Base-by-base conservation (phyloP, 2,329 filamentous ascomycete species). In the Lecanoromycetidae sp. region DNA sequence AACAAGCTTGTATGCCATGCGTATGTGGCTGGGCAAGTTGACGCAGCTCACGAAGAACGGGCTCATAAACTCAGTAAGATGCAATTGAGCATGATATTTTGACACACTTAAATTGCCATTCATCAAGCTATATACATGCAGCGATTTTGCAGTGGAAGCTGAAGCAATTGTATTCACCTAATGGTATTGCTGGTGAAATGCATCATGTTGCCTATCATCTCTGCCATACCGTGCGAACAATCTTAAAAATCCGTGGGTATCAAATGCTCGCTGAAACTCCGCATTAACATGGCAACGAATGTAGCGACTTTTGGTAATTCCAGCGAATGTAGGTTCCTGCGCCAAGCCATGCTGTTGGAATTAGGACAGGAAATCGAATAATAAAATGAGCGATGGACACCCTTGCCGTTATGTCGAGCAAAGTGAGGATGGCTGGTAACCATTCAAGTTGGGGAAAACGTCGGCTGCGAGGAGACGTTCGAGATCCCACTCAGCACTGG, bases 401-500 rank as follows among this genome's bases (percentile, higher is more conserved):
- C 19, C 29, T 32, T n/a, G 12, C 15, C 20, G 32, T 45, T 20
- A 38, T 9, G n/a, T 27, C 6, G 43, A 46, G 32, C 42, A 50
- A 8, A 50, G 30, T 25, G 44, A 47, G 36, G 26, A 23, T 12
- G 44, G 37, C 17, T 50, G 37, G 23, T 34, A 41, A 41, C 43
- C 48, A 22, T 52, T 30, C 27, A 52, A 46, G 9, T 52, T 44
- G 13, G 54, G 54, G 39, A 56, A 56, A 26, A 56, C 30, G 12
- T 41, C 44, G 26, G 32, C 44, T 15, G 45, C 44, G n/a, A 56
- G 35, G 13, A 56, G 45, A 10, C 53, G 51, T 44, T 53, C 50
- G 30, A 54, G 40, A 41, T 56, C 54, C 54, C 54, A 56, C 36
- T 56, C 54, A 12, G 54, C 38, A 10, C 38, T 45, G 6, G 39